Percentiles rank a stretch among this genome's conserved stretches.
Conservation (phyloP, 257 asterid species). For the Scutellaria galericulata region DNA sequence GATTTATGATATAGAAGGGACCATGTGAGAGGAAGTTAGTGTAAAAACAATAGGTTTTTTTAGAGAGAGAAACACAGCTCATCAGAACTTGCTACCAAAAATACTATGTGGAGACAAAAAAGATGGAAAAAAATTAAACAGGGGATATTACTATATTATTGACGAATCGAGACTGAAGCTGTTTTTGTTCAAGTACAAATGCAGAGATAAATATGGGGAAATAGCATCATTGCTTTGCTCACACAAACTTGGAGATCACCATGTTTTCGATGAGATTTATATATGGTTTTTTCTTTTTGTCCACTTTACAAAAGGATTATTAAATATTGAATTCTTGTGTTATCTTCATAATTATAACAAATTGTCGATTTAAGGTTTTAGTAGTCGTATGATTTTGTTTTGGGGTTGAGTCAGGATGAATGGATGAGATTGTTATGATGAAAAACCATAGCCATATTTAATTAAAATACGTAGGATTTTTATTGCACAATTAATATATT, state of each 20-base stretch:
- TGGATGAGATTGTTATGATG: no score
- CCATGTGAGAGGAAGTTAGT: slow-evolving; percentile 53
- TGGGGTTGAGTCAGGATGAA: no score
- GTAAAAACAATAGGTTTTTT: slow-evolving; percentile 14
- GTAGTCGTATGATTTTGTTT: no score
- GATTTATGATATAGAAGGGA: slow-evolving; percentile 54
- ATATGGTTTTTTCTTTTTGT: slow-evolving; percentile 27
- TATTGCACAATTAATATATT: no score
- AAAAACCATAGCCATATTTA: no score
- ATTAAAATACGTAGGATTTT: no score
- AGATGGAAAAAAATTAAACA: slow-evolving; percentile 25
- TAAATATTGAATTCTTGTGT: slow-evolving; percentile 1
- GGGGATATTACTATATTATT: slow-evolving; percentile 19
- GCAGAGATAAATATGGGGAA: slow-evolving; percentile 32
- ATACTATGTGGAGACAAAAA: slow-evolving; percentile 48
- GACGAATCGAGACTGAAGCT: slow-evolving; percentile 9
- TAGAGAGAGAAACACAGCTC: slow-evolving; percentile 45
- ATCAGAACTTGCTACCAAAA: slow-evolving; percentile 51
- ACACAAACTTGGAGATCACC: slow-evolving; percentile 48
- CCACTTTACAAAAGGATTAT: slow-evolving; percentile 33
- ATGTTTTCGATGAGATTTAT: slow-evolving; percentile 13
- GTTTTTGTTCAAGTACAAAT: slow-evolving; percentile 7
- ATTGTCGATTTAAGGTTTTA: no score
- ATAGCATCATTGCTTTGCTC: slow-evolving; percentile 63
- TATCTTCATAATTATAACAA: no score